Evolutionary conservation across 257 asterid genomes (phyloP), one percentile per base, ranked within the genome.

Genomic region (Lavandula angustifolia): DNA sequence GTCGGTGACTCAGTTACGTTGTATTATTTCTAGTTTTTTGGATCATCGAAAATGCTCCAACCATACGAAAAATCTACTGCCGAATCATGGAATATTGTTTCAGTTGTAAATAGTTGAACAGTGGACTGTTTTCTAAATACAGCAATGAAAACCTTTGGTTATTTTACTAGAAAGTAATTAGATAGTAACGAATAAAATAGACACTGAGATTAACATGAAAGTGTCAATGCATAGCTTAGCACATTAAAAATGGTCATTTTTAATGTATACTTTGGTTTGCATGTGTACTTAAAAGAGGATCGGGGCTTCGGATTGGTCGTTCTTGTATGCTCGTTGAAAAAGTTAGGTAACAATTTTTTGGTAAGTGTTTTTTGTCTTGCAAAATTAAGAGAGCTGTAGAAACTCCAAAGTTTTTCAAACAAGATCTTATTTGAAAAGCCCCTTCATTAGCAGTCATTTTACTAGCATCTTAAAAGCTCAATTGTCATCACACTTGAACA

Each of bases 1-100:
- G 67, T 70, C 64, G 88, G 89, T 89, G 70, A 76, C 70, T 69
- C 66, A 17, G 37, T 55, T 53, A 17, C 61, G 35, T 2, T 47
- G 10, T 60, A 16, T 14, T 71, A 27, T 50, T 43, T 59, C 41
- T 6, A 14, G 9, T 9, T 18, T 18, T 41, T 41, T 22, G 11
- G 22, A 58, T 56, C 47, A 2, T 55, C 51, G 42, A 70, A 46
- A 46, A n/a, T 41, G 22, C 46, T 29, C 35, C 54, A 32, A 10
- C 47, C 62, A 3, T 38, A 17, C 13, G 57, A 37, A 9, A 57
- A 68, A 13, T 43, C 31, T 49, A 40, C 7, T 18, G 6, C 17
- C 42, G 44, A n/a, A 13, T 37, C 43, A 5, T 49, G 37, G 29
- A 63, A 11, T 62, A 17, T 22, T 71, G 17, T 62, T 18, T 35